Conservation (phyloP, 2,329 filamentous ascomycete species). For the Sphaerulina vaccinii region DNA sequence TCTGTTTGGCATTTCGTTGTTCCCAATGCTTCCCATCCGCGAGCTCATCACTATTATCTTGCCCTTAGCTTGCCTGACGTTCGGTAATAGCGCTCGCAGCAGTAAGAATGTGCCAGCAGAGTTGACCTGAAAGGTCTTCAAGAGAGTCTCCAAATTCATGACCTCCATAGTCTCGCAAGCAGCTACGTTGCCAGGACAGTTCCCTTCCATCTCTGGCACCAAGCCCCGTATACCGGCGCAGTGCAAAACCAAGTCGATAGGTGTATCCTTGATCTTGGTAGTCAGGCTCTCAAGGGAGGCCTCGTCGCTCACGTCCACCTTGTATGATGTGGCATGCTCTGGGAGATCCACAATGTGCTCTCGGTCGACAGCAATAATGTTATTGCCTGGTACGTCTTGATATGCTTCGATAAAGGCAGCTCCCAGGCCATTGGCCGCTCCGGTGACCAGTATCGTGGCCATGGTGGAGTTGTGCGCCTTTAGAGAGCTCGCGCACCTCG, state of each 20-base stretch:
- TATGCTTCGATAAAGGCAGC: conserved; percentile 38
- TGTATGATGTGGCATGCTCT: conserved; percentile 26
- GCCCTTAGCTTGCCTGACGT: conserved; percentile 28
- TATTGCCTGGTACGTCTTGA: conserved; percentile 20
- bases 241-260: conserved; percentile 45
- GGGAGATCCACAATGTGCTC: conserved; percentile 14
- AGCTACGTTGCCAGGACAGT: conserved; percentile 37
- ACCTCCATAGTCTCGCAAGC: conserved; percentile 43
- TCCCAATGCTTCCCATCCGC: conserved; percentile 46
- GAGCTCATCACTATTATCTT: conserved; percentile 47
- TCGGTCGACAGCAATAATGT: conserved; percentile 37
- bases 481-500: too few species aligned
- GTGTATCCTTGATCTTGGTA: conserved; percentile 18
- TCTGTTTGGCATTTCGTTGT: conserved; percentile 36
- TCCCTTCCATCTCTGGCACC: conserved; percentile 34
- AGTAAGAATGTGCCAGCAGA: conserved; percentile 45
- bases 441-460: conserved; percentile 38
- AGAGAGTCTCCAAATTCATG: conserved; percentile 44
- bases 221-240: conserved; percentile 48
- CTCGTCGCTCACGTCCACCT: conserved; percentile 34
- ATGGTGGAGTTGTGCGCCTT: too few species aligned
- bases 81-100: conserved; percentile 40
- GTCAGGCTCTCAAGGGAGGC: conserved; percentile 29
- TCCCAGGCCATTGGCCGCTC: conserved; percentile 42
- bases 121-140: conserved; percentile 44